Base-by-base conservation (phyloP, 2,329 filamentous ascomycete genomes). In the Chlorencoelia australis region DNA sequence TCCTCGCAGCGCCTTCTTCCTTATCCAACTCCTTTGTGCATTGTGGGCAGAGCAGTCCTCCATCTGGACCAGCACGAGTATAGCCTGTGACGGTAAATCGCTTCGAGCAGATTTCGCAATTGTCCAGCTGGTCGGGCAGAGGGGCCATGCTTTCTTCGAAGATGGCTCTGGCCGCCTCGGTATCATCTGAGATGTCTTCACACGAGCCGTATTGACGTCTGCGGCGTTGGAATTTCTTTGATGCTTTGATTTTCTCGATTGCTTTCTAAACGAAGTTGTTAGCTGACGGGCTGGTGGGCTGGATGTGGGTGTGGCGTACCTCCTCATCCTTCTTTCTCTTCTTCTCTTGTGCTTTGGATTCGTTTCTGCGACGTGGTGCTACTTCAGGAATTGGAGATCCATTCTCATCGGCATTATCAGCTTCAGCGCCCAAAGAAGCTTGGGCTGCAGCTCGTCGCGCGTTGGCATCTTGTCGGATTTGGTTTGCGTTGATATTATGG, bases 71-170 rank as follows among this genome's bases (percentile, higher is more conserved):
- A 18, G 79, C 73, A 46, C 86, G 81, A 44, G 82, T 87, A 62
- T 95, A 95, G 1, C 85, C 73, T 0, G 89, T 95, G 29, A 96
- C 88, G 0, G 86, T 94, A 54, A 96, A 96, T 24, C 87, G 78
- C 57, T 91, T 94, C 28, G 72, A 69, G 58, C 89, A 96, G 3
- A 79, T 63, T 44, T 83, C 86, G 55, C 89, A 96, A 47, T 94
- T 88, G 45, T 83, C 86, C 53, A 89, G 74, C 58, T 96, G 89
- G 2, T 85, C 87, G 6, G 50, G 52, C n/a, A 56, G 33, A 49
- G 60, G 41, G 45, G 60, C 44, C 52, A 59, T 25, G 55, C 60
- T 56, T 42, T 68, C 50, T 33, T 69, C 49, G 51, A 75, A 61
- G 13, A 75, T 59, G 49, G 65, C 62, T 9, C 59, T 57, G 3